These are phyloP conservation scores for Capsicum rhomboideum DNA, from an alignment of 257 asterid species.

Conservation along the genomic window DNA sequence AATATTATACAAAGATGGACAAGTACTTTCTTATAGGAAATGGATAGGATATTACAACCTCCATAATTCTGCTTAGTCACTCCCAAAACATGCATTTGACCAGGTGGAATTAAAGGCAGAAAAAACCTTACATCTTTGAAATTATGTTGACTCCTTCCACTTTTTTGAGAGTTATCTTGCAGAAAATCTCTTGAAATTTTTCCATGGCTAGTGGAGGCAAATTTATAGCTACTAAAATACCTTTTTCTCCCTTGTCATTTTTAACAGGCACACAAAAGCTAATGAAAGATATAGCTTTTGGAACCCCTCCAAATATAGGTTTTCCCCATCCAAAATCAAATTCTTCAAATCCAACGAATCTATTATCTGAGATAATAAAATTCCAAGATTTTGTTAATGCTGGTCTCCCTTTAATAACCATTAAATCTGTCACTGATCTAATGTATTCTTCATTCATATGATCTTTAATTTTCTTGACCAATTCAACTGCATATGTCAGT, in stretches of 20 bases:
- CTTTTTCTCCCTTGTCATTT: neutral
- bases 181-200: neutral
- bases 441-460: slow-evolving; percentile 7
- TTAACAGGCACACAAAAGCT: neutral
- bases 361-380: neutral
- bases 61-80: too few species aligned
- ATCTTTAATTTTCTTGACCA: neutral
- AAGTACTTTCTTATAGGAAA: too few species aligned
- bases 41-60: too few species aligned
- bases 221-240: neutral
- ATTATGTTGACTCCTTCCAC: neutral
- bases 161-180: neutral
- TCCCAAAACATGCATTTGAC: too few species aligned
- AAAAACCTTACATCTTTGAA: neutral
- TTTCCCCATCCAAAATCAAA: slow-evolving; percentile 9
- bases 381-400: neutral
- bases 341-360: neutral
- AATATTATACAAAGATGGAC: too few species aligned
- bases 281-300: neutral
- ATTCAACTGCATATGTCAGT: slow-evolving; percentile 3
- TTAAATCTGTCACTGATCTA: slow-evolving; percentile 4
- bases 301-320: neutral
- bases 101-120: too few species aligned
- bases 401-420: slow-evolving; percentile 9
- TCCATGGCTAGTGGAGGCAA: neutral